A percentile compares a stretch with the other conserved stretches of the same genome.
These are phyloP conservation scores for Vanrija sp. DNA, from an alignment of 1,284 basidiomycete species.

Conservation along the genomic window DNA sequence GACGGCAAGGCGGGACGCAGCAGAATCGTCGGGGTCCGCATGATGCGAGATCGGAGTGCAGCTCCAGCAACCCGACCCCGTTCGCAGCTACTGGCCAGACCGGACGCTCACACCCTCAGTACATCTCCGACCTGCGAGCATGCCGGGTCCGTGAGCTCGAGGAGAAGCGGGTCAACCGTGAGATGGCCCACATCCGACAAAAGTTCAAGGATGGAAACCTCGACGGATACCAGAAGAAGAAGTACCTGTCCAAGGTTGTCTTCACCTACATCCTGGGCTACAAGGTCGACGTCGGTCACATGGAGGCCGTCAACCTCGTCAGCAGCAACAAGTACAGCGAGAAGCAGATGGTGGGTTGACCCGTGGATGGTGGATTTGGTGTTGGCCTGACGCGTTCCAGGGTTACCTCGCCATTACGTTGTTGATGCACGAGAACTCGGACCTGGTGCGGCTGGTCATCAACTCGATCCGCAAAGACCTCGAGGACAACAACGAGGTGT, in stretches of 20 bases:
- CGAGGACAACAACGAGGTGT: constrained; percentile 89
- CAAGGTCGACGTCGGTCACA: constrained; percentile 97
- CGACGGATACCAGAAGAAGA: constrained; percentile 98
- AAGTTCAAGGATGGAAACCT: constrained; percentile 99
- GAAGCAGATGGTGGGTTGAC: constrained; percentile 86
- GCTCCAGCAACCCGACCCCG: not conserved
- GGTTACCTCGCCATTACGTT: constrained; percentile 96
- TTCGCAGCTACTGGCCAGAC: not conserved
- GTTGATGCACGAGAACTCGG: constrained; percentile 97
- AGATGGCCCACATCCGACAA: constrained; percentile 99
- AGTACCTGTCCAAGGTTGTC: constrained; percentile 86
- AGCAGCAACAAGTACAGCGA: constrained; percentile 94
- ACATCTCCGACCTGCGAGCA: constrained; percentile 96
- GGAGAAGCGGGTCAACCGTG: constrained; percentile 97
- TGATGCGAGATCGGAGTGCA: not conserved
- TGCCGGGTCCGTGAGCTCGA: constrained; percentile 55
- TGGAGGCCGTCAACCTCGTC: constrained; percentile 97
- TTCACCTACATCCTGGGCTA: constrained; percentile 99
- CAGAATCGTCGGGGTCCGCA: not conserved
- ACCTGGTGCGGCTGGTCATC: constrained; percentile 90
- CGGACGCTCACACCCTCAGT: constrained; percentile 55
- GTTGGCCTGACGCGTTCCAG: constrained; percentile 49
- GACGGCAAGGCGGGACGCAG: not conserved
- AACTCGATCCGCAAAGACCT: constrained; percentile 98
- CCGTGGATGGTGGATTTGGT: not conserved